phyloP scores from a whole-genome alignment of 441 rosid genomes.

The Bruguiera hainesii region DNA sequence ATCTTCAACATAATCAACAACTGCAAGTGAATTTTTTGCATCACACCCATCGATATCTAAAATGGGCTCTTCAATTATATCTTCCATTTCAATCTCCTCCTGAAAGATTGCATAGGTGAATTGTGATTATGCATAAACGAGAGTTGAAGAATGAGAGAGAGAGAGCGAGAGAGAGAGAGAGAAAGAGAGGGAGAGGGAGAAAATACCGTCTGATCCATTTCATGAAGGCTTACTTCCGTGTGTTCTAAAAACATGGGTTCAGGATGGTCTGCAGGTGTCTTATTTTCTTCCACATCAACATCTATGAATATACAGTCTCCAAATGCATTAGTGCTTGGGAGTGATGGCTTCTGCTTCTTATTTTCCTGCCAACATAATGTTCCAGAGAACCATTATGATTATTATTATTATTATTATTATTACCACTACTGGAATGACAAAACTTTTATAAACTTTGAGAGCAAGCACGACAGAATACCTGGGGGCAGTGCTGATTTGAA shows the following conservation, averaged over 20 bases:
- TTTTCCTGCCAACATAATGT: slow-evolving; percentile 31
- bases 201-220: slow-evolving; percentile 61
- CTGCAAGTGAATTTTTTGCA: slow-evolving; percentile 63
- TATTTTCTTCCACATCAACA: slow-evolving; percentile 45
- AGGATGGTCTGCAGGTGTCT: slow-evolving; percentile 39
- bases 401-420: neutral
- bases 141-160: neutral
- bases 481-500: slow-evolving; percentile 43
- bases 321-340: slow-evolving; percentile 33
- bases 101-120: slow-evolving; percentile 24
- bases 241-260: slow-evolving; percentile 73
- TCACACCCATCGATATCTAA: slow-evolving; percentile 70
- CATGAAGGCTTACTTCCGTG: slow-evolving; percentile 40
- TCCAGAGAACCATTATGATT: neutral
- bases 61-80: slow-evolving; percentile 49
- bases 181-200: neutral
- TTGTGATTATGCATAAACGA: neutral
- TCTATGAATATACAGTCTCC: slow-evolving; percentile 57
- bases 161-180: neutral
- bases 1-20: slow-evolving; percentile 74
- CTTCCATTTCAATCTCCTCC: slow-evolving; percentile 89
- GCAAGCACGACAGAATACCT: slow-evolving; percentile 23
- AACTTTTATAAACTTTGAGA: neutral
- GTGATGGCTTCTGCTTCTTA: slow-evolving; percentile 55
- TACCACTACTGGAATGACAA: neutral